phyloP scores from a whole-genome alignment of 805 yeast genomes.

The Pichia occidentalis region DNA sequence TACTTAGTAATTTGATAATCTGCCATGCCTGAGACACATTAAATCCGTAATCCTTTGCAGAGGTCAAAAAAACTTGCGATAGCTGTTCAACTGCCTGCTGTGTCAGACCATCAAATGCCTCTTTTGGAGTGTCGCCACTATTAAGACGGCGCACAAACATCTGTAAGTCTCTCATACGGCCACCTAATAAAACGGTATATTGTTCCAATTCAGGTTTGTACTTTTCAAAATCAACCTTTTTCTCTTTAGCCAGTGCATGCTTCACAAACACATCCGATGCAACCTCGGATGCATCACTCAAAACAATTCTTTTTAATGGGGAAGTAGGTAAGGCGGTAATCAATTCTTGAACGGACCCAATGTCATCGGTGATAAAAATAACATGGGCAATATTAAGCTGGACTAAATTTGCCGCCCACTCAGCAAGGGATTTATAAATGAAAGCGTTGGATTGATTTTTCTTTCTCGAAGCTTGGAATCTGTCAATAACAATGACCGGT shows the following conservation, averaged over 20 bases:
- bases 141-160: slow-evolving; percentile 81
- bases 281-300: slow-evolving; percentile 73
- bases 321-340: slow-evolving; percentile 76
- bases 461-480: slow-evolving; percentile 52
- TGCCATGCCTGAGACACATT: slow-evolving; percentile 84
- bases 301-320: slow-evolving; percentile 65
- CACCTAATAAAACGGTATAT: slow-evolving; percentile 76
- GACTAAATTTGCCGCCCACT: slow-evolving; percentile 80
- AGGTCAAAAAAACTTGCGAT: slow-evolving; percentile 63
- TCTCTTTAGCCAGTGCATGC: slow-evolving; percentile 36
- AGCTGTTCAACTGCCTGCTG: slow-evolving; percentile 83
- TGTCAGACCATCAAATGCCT: slow-evolving; percentile 74
- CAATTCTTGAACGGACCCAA: slow-evolving; percentile 64
- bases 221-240: slow-evolving; percentile 22
- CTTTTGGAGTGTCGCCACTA: slow-evolving; percentile 77
- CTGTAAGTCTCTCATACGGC: slow-evolving; percentile 90
- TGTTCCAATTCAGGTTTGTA: slow-evolving; percentile 37
- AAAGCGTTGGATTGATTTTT: slow-evolving; percentile 54
- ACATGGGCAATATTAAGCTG: slow-evolving; percentile 84
- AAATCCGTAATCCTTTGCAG: slow-evolving; percentile 39
- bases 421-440: slow-evolving; percentile 68
- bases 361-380: slow-evolving; percentile 77
- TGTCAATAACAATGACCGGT: slow-evolving; percentile 79
- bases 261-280: slow-evolving; percentile 68
- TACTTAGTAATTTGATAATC: slow-evolving; percentile 58